phyloP scores from a whole-genome alignment of 306 rosid species.

The Sicyos baderoa region DNA sequence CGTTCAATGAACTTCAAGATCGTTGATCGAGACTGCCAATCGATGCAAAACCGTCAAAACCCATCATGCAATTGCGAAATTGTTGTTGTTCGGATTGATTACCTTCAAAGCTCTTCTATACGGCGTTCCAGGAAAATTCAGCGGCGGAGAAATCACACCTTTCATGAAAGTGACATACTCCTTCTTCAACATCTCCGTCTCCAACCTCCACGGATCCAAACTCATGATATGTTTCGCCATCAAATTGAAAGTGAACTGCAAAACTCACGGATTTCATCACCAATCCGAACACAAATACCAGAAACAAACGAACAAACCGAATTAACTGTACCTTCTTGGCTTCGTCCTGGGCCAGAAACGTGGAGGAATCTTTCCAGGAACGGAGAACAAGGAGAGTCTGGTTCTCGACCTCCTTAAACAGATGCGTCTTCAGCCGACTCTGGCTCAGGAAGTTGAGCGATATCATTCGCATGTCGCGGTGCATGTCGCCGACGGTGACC shows the following conservation, averaged over 20 bases:
- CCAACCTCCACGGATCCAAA: slow-evolving; percentile 72
- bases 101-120: slow-evolving; percentile 86
- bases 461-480: slow-evolving; percentile 75
- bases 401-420: slow-evolving; percentile 66
- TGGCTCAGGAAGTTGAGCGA: slow-evolving; percentile 81
- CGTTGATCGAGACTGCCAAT: slow-evolving; percentile 77
- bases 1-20: slow-evolving; percentile 73
- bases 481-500: slow-evolving; percentile 99
- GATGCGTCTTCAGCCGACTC: slow-evolving; percentile 59
- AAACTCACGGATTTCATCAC: not conserved
- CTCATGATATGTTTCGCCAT: slow-evolving; percentile 94
- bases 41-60: too few relatives aligned
- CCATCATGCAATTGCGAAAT: too few relatives aligned
- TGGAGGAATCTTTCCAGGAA: slow-evolving; percentile 52
- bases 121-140: slow-evolving; percentile 88
- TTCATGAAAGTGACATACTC: slow-evolving; percentile 89
- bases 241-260: slow-evolving; percentile 87
- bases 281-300: not conserved
- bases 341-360: slow-evolving; percentile 83
- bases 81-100: not conserved
- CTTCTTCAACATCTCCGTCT: slow-evolving; percentile 75
- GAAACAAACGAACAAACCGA: not conserved
- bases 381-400: slow-evolving; percentile 60
- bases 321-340: slow-evolving; percentile 59
- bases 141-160: slow-evolving; percentile 81